Evolutionary conservation across 2,329 filamentous ascomycete species (phyloP).

Genomic region (Fusarium austroafricanum): DNA sequence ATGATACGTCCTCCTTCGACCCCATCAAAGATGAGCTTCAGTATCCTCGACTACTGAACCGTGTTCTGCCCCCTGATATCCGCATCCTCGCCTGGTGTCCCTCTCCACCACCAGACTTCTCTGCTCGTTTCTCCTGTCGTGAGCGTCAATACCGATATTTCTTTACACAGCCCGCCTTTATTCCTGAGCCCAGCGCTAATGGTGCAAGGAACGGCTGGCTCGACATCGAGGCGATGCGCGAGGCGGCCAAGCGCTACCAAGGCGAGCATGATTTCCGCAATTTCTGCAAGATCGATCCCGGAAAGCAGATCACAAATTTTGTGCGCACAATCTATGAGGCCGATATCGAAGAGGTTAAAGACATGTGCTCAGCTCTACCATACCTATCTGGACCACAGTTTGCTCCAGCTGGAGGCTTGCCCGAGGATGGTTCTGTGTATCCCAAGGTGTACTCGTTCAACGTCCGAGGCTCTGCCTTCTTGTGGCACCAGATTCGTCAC

Average conservation of each 20-base stretch:
- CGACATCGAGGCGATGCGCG: slow-evolving; percentile 86
- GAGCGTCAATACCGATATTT: slow-evolving; percentile 96
- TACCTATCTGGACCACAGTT: slow-evolving; percentile 62
- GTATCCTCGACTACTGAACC: slow-evolving; percentile 87
- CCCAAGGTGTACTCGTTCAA: slow-evolving; percentile 88
- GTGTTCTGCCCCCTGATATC: slow-evolving; percentile 89
- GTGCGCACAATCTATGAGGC: slow-evolving; percentile 81
- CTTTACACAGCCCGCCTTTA: slow-evolving; percentile 93
- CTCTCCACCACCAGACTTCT: slow-evolving; percentile 80
- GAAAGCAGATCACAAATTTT: slow-evolving; percentile 90
- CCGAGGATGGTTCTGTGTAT: slow-evolving; percentile 32
- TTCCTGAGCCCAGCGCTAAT: slow-evolving; percentile 62
- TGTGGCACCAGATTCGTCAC: slow-evolving; percentile 98
- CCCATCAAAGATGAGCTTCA: slow-evolving; percentile 83
- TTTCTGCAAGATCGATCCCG: slow-evolving; percentile 92
- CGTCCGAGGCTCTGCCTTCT: slow-evolving; percentile 89
- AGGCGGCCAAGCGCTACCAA: slow-evolving; percentile 82
- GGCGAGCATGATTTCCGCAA: slow-evolving; percentile 96
- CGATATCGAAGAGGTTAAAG: slow-evolving; percentile 77
- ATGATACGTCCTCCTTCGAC: slow-evolving; percentile 61
- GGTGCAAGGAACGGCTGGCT: slow-evolving; percentile 77
- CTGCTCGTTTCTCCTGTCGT: slow-evolving; percentile 90
- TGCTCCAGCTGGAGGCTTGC: slow-evolving; percentile 42
- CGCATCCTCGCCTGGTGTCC: slow-evolving; percentile 94
- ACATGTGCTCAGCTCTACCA: slow-evolving; percentile 63